Base-by-base conservation (phyloP, 176 grass and related monocot species). In the Puya raimondii region DNA sequence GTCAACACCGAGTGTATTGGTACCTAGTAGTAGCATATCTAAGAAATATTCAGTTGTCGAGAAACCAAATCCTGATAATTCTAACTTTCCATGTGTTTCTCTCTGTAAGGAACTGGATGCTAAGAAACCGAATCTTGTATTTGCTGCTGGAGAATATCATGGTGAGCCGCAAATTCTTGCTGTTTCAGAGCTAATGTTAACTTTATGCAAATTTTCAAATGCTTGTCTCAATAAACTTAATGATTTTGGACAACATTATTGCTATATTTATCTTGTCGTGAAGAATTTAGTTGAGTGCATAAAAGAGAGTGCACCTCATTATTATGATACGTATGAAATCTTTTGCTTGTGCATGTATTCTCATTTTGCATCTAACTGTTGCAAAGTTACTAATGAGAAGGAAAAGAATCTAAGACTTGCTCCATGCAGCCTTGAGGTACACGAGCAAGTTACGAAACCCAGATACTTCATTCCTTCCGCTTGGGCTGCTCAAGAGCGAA, bases 401-500 rank as follows among this genome's bases (percentile, higher is more conserved):
- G 0, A 79, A 63, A 63, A 82, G 59, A 66, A 77, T 69, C n/a
- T 48, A 68, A 42, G 33, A 42, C 33, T 42, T 42, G 33, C 33
- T 42, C 33, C 33, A 5, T 42, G 33, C 4, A 6, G 1, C 33
- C 33, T 42, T 42, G 72, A 53, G 52, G 52, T 68, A 74, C 68
- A 33, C 27, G 67, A 77, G 47, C 33, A 49, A 25, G 17, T 53
- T 51, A 63, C 33, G 53, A 23, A 3, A 11, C 42, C 49, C 10
- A 67, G 69, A 51, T 82, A 67, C 12, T 65, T 65, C 16, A 16
- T 29, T 84, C 75, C 49, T 64, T 48, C 71, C 74, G 10, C 33
- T 76, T 89, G 89, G 88, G 68, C 77, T 83, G 66, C 73, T 74
- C 84, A 78, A 18, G 93, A 97, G 73, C 57, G 82, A 65, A 74